Evolutionary conservation across 768 basidiomycete genomes (phyloP).

Genomic region (Mycena latifolia): DNA sequence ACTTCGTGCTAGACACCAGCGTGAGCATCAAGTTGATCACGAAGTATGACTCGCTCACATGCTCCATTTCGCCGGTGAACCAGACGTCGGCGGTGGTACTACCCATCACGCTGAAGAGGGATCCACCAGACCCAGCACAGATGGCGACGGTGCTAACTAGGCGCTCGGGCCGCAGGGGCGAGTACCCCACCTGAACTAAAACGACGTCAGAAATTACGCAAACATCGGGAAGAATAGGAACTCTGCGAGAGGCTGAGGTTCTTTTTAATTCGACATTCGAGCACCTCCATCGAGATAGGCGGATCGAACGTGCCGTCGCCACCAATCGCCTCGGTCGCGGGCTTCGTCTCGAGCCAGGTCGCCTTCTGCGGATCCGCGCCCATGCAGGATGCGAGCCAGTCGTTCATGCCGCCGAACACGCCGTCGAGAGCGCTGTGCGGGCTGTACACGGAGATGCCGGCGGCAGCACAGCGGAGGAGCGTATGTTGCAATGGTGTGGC

Average conservation of each 20-base stretch:
- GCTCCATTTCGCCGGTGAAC: conserved; percentile 93
- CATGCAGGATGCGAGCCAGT: conserved; percentile 81
- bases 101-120: conserved; percentile 69
- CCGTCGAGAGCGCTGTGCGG: conserved; percentile 93
- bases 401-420: conserved; percentile 87
- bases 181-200: conserved; percentile 78
- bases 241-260: conserved; percentile 72
- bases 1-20: conserved; percentile 78
- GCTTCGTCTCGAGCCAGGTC: conserved; percentile 53
- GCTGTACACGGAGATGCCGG: conserved; percentile 87
- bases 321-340: conserved; percentile 55
- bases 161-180: conserved; percentile 44
- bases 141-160: conserved; percentile 78
- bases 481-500: conserved; percentile 83
- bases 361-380: conserved; percentile 54
- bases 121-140: conserved; percentile 91
- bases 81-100: conserved; percentile 86
- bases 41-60: conserved; percentile 65
- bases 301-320: conserved; percentile 75
- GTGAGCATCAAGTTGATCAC: too few species aligned
- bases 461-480: conserved; percentile 82
- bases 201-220: conserved; percentile 19
- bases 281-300: conserved; percentile 67
- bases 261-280: conserved; percentile 77
- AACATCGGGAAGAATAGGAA: conserved; percentile 43